These are phyloP conservation scores for Elaeagnus macrophylla DNA, from an alignment of 306 rosid species.

Conservation along the genomic window DNA sequence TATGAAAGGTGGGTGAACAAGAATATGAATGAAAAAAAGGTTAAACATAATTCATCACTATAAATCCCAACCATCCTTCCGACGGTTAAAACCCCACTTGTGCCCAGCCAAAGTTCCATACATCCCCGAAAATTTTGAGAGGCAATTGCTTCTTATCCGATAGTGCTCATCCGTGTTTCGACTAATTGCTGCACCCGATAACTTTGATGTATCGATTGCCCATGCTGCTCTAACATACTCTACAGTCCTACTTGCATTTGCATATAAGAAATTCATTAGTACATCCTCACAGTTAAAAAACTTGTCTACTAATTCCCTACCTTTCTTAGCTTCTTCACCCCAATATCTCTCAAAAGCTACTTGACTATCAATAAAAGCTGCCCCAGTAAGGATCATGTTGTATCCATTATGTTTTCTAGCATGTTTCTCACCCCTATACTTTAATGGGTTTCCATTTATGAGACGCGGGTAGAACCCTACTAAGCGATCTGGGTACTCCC, in stretches of 20 bases:
- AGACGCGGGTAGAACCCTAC: conserved; percentile 97
- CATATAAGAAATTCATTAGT: conserved; percentile 76
- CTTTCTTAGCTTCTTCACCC: conserved; percentile 59
- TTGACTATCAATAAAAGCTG: conserved; percentile 76
- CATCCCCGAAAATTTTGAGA: conserved; percentile 54
- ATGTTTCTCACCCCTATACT: conserved; percentile 66
- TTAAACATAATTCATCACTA: conserved; percentile 30
- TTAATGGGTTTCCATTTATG: conserved; percentile 54
- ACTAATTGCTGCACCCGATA: conserved; percentile 90
- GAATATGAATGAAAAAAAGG: conserved; percentile 23
- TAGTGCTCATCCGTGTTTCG: conserved; percentile 73
- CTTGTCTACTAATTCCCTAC: conserved; percentile 67
- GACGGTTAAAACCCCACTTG: conserved; percentile 58
- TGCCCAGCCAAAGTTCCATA: conserved; percentile 61
- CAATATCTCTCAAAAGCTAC: conserved; percentile 76
- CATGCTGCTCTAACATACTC: conserved; percentile 94
- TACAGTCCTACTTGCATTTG: conserved; percentile 70
- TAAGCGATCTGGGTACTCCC: conserved; percentile 76
- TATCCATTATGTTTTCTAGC: conserved; percentile 75
- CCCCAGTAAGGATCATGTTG: conserved; percentile 96
- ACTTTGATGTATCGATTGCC: conserved; percentile 93
- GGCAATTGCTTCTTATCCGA: conserved; percentile 56
- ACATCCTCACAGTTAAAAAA: conserved; percentile 84
- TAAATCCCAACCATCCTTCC: conserved; percentile 96
- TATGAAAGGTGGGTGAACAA: conserved; percentile 17